Evolutionary conservation across 371 early-diverging fungal genomes (phyloP).

Genomic region (Mortierella sp.): DNA sequence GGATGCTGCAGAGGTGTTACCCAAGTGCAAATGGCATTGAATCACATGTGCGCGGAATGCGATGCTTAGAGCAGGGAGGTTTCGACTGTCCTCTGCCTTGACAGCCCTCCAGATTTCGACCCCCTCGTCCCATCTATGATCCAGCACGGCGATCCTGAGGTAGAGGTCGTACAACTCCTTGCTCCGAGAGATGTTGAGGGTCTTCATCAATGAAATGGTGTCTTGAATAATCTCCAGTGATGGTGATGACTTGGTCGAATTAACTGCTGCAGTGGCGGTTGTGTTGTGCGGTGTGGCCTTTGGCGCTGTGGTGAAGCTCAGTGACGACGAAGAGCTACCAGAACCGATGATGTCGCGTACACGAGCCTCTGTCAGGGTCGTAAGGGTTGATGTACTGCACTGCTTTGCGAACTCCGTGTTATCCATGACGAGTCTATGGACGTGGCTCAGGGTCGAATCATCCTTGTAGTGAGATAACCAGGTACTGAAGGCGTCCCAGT

Average conservation of each 20-base stretch:
- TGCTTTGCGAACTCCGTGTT: neutral
- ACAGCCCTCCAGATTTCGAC: slow-evolving; percentile 25
- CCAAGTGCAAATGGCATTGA: slow-evolving; percentile 23
- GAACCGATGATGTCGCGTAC: neutral
- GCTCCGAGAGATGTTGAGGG: slow-evolving; percentile 1
- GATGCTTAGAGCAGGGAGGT: neutral
- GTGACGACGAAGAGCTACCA: neutral
- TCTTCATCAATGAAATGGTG: slow-evolving; percentile 30
- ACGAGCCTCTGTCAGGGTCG: slow-evolving; percentile 21
- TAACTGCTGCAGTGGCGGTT: neutral
- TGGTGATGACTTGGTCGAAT: no score
- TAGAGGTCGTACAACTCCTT: slow-evolving; percentile 22
- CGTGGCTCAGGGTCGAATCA: slow-evolving; percentile 4
- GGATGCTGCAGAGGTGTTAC: slow-evolving; percentile 10
- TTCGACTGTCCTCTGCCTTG: neutral
- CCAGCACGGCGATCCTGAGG: slow-evolving; percentile 26
- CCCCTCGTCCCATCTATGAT: slow-evolving; percentile 28
- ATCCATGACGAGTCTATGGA: slow-evolving; percentile 16
- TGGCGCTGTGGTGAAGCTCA: neutral
- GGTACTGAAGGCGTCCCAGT: slow-evolving; percentile 36
- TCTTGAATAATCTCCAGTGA: slow-evolving; percentile 12
- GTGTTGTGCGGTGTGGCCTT: neutral
- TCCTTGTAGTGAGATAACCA: slow-evolving; percentile 39
- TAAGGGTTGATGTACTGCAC: slow-evolving; percentile 11
- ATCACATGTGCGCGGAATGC: slow-evolving; percentile 6